Base-by-base conservation (phyloP, 805 yeast genomes). In the Sugiyamaella floridensis region DNA sequence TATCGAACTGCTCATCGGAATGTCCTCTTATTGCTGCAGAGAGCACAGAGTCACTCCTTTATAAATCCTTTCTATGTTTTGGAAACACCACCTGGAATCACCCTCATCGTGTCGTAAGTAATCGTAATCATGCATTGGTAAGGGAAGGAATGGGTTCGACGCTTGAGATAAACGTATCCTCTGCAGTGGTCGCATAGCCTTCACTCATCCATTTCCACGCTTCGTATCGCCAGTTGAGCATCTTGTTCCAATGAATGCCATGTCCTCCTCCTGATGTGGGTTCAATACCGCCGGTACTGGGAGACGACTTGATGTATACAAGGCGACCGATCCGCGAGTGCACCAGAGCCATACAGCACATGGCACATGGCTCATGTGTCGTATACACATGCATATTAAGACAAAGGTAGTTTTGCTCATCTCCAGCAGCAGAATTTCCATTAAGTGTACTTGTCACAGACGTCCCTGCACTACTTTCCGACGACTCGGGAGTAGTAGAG, bases 281-380 rank as follows among this genome's bases (percentile, higher is more conserved):
- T 43, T 72, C 77, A 40, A 83, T 72, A 2, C 78, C 80, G 6
- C 88, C 89, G 0, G 86, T 80, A 20, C 55, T 53, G 0, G 61
- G 58, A 57, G 78, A 76, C 2, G 77, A 70, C 41, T 71, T 69
- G 15, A 86, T 58, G 67, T 82, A 92, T 0, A 86, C 70, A 34
- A 92, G 70, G 49, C 89, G 73, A 14, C 81, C 76, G 0, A 93
- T 77, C 47, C 99, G 74, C 0, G 98, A 92, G 65, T 93, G 99
- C 10, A 90, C 83, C 42, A 93, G 72, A 0, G 98, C 98, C 99
- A 93, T 93, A 6, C 87, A 71, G 63, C 99, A 93, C 97, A 92
- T 93, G 0, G 88, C 79, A 63, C 99, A 93, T 0, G 99, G 99
- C 67, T 93, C 99, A 65, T 89, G 96, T 0, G 96, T 85, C 1